phyloP scores from a whole-genome alignment of 306 rosid genomes.

The Ziziphus jujuba region DNA sequence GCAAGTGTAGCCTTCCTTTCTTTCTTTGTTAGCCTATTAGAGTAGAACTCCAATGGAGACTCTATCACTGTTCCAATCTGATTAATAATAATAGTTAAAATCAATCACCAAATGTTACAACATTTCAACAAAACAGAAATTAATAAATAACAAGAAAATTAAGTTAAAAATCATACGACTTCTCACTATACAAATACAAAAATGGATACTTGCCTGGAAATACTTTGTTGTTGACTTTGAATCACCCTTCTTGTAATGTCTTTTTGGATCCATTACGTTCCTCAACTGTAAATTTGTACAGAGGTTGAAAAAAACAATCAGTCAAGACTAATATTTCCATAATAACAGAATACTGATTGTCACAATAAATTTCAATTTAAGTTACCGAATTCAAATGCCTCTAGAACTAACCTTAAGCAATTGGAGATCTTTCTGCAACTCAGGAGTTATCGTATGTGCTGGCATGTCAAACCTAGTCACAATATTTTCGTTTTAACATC shows the following conservation, averaged over 20 bases:
- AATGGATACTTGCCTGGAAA: constrained; percentile 67
- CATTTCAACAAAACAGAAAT: not conserved
- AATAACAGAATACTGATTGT: not conserved
- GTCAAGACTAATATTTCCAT: not conserved
- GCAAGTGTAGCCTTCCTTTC: constrained; percentile 78
- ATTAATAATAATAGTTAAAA: constrained; percentile 14
- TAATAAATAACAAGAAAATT: not conserved
- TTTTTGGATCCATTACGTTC: constrained; percentile 76
- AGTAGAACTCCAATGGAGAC: constrained; percentile 64
- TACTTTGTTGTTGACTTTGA: constrained; percentile 66
- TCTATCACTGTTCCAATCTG: constrained; percentile 85
- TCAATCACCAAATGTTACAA: not conserved
- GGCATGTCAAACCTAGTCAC: constrained; percentile 76
- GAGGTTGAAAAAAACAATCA: constrained; percentile 13
- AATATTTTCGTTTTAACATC: no score
- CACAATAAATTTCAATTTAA: not conserved
- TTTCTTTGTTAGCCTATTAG: constrained; percentile 74
- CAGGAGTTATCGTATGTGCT: constrained; percentile 77
- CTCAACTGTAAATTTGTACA: constrained; percentile 61
- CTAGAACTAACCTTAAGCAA: constrained; percentile 59
- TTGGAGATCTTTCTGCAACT: constrained; percentile 66
- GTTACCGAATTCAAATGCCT: not conserved
- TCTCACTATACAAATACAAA: not conserved
- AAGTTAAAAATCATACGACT: not conserved
- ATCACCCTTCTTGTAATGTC: constrained; percentile 82